These are phyloP conservation scores for Zygnema circumcarinatum DNA, from an alignment of 139 green algal genomes.

Conservation along the genomic window DNA sequence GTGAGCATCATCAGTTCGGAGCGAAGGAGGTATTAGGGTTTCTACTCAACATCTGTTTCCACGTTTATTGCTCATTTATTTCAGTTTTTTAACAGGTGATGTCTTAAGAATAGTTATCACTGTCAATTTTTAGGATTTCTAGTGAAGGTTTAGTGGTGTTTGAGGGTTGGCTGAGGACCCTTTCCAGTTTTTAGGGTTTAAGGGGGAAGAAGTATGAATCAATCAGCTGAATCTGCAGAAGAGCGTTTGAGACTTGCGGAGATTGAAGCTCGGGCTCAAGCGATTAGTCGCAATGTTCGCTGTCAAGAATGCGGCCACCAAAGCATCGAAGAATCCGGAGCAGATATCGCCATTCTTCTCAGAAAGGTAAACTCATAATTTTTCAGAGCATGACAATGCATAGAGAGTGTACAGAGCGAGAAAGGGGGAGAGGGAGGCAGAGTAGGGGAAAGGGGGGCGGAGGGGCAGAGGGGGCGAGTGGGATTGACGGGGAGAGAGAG, in stretches of 20 bases:
- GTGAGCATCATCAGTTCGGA: too few relatives aligned
- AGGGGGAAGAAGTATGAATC: too few relatives aligned
- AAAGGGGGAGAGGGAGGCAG: neutral
- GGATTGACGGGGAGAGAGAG: neutral
- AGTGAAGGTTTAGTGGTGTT: too few relatives aligned
- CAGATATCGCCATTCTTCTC: conserved; percentile 38
- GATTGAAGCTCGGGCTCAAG: conserved; percentile 26
- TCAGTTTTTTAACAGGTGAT: too few relatives aligned
- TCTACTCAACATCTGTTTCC: too few relatives aligned
- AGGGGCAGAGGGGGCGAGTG: neutral
- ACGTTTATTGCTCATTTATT: too few relatives aligned
- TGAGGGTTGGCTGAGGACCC: too few relatives aligned
- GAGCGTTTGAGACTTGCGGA: conserved; percentile 38
- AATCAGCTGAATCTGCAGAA: conserved; percentile 17
- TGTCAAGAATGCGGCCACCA: conserved; percentile 46
- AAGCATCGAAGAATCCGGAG: conserved; percentile 48
- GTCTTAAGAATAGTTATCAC: too few relatives aligned
- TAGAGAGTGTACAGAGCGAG: conserved; percentile 4
- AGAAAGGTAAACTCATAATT: conserved; percentile 27
- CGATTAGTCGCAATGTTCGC: conserved; percentile 33
- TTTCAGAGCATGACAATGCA: neutral
- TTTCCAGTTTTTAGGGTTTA: too few relatives aligned
- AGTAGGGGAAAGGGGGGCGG: neutral
- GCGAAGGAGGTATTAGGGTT: too few relatives aligned
- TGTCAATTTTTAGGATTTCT: too few relatives aligned